phyloP scores from a whole-genome alignment of 2,329 filamentous ascomycete species.

The Fusarium sp. region DNA sequence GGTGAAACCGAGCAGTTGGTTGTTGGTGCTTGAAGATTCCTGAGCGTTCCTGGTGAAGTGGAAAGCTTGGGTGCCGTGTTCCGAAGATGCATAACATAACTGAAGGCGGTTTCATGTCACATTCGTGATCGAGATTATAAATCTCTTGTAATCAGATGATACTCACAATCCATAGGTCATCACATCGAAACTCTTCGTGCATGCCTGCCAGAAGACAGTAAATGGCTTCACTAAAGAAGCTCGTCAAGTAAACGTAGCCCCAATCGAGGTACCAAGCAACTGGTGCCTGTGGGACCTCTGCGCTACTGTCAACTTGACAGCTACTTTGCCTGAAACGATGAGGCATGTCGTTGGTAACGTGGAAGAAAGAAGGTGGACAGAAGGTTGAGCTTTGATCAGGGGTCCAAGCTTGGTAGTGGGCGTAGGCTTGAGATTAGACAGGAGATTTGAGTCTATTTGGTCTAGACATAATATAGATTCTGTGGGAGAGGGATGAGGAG shows the following conservation, averaged over 20 bases:
- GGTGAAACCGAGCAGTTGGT: background rate
- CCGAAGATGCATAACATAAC: background rate
- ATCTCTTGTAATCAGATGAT: background rate
- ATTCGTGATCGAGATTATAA: fast-evolving
- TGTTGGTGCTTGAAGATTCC: fast-evolving
- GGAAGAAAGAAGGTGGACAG: background rate
- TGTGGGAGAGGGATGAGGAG: background rate
- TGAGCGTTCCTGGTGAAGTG: background rate
- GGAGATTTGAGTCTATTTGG: background rate
- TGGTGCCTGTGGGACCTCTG: background rate
- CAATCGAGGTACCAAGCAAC: background rate
- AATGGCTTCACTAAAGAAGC: fast-evolving
- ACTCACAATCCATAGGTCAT: too few species aligned
- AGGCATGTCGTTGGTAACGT: background rate
- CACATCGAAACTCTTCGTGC: too few species aligned
- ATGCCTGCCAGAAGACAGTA: too few species aligned
- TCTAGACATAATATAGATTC: background rate
- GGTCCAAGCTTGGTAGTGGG: background rate
- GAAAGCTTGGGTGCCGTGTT: background rate
- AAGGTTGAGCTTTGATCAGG: background rate
- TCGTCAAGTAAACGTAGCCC: background rate
- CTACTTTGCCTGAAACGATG: background rate
- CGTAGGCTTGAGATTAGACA: background rate
- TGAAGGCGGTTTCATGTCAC: fast-evolving
- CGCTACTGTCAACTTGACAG: background rate